These are phyloP conservation scores for Metarhizium robertsii DNA, from an alignment of 2,329 filamentous ascomycete species.

Conservation along the genomic window DNA sequence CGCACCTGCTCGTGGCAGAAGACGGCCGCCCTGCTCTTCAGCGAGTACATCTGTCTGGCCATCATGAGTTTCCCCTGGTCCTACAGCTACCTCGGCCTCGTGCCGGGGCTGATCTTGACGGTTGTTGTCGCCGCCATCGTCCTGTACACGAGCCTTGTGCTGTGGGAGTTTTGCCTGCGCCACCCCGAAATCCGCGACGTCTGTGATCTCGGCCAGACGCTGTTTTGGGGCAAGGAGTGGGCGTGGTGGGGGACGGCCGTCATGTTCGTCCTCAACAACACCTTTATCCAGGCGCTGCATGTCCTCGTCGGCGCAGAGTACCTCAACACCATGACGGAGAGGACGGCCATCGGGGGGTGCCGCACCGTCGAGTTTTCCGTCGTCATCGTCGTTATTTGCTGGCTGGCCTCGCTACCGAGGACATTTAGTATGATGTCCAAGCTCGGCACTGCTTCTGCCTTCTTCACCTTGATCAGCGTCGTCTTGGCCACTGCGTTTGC, in stretches of 20 bases:
- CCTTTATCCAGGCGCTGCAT: conserved; percentile 77
- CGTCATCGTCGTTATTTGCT: conserved; percentile 66
- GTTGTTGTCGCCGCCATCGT: conserved; percentile 68
- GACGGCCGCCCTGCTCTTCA: conserved; percentile 85
- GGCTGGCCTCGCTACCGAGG: conserved; percentile 69
- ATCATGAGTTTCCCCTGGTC: conserved; percentile 97
- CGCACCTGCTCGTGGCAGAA: conserved; percentile 92
- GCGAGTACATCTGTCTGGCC: conserved; percentile 83
- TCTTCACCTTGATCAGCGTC: conserved; percentile 87
- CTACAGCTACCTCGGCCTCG: conserved; percentile 77
- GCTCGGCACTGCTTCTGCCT: conserved; percentile 67
- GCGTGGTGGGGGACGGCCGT: conserved; percentile 60
- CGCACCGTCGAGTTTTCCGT: conserved; percentile 77
- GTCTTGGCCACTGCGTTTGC: conserved; percentile 76
- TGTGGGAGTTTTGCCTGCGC: conserved; percentile 80
- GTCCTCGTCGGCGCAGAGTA: conserved; percentile 80
- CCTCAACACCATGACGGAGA: conserved; percentile 75
- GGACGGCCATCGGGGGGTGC: conserved; percentile 49
- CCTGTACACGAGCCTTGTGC: conserved; percentile 58
- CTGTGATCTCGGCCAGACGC: conserved; percentile 90
- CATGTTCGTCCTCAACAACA: conserved; percentile 94
- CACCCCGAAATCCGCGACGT: conserved; percentile 89
- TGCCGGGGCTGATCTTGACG: conserved; percentile 76
- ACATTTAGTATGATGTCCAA: conserved; percentile 77
- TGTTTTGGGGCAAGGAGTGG: conserved; percentile 79